A percentile compares a stretch with the other conserved stretches of the same genome.
Evolutionary conservation across 2,329 filamentous ascomycete species (phyloP).

Genomic region (Epichloe bromicola): DNA sequence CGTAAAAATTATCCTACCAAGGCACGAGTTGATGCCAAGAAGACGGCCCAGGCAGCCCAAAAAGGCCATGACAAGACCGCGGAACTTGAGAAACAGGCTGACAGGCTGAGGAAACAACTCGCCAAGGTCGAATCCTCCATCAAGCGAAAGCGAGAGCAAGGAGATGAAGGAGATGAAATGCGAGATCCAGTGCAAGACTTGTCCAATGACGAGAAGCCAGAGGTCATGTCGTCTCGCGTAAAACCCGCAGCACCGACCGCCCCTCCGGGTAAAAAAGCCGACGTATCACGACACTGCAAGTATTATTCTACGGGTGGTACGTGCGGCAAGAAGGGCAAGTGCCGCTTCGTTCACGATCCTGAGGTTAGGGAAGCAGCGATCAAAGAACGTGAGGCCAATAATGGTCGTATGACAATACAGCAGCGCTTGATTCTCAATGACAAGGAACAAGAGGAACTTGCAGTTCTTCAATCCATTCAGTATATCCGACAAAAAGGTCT

Average conservation of each 20-base stretch:
- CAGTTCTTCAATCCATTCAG: constrained; percentile 52
- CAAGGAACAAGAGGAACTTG: constrained; percentile 54
- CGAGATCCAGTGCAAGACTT: constrained; percentile 37
- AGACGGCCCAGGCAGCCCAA: constrained; percentile 32
- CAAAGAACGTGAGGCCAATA: constrained; percentile 50
- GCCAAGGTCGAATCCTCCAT: constrained; percentile 58
- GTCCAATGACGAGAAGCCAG: constrained; percentile 46
- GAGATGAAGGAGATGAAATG: constrained; percentile 55
- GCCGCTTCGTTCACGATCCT: constrained; percentile 56
- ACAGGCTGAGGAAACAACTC: constrained; percentile 50
- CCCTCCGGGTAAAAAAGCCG: constrained; percentile 41
- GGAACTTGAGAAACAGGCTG: constrained; percentile 44
- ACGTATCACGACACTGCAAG: constrained; percentile 55
- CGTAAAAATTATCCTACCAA: constrained; percentile 70
- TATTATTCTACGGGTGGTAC: constrained; percentile 57
- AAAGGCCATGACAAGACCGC: constrained; percentile 48
- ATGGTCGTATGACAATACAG: constrained; percentile 51
- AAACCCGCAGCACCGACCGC: constrained; percentile 20
- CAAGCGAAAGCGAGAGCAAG: constrained; percentile 55
- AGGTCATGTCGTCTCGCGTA: constrained; percentile 39
- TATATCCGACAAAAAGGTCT: constrained; percentile 49
- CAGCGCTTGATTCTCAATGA: constrained; percentile 54
- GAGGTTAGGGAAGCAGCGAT: constrained; percentile 50
- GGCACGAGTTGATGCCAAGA: constrained; percentile 52
- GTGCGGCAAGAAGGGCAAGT: constrained; percentile 64